Conservation (phyloP, 352 stramenopile species). For the Pythium rishiriense region DNA sequence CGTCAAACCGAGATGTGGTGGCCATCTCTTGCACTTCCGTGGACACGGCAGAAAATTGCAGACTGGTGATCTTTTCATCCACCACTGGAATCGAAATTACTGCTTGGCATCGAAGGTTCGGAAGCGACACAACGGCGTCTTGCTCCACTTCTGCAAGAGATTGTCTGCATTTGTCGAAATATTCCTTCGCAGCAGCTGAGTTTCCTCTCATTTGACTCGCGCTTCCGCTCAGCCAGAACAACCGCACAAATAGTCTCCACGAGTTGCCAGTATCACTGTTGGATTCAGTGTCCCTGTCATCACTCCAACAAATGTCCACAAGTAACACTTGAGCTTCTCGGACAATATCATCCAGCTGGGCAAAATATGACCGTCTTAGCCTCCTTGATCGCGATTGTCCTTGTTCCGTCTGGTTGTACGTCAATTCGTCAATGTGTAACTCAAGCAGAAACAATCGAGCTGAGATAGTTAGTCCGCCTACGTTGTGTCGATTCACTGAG, state of each 20-base stretch:
- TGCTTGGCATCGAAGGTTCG: constrained; percentile 44
- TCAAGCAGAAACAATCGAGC: constrained; percentile 63
- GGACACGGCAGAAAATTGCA: constrained; percentile 62
- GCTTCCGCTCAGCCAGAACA: constrained; percentile 60
- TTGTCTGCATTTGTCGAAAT: constrained; percentile 56
- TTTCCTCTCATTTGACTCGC: constrained; percentile 50
- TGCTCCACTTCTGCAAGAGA: constrained; percentile 7
- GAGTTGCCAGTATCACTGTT: background rate
- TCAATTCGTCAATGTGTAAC: constrained; percentile 50
- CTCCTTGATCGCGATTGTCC: constrained; percentile 7
- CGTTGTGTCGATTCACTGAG: background rate
- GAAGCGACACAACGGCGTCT: constrained; percentile 25
- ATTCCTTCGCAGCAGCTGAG: constrained; percentile 46
- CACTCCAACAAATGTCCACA: constrained; percentile 20
- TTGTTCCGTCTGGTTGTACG: constrained; percentile 28
- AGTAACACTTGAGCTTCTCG: constrained; percentile 24
- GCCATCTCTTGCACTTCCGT: constrained; percentile 48
- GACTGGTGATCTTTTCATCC: constrained; percentile 45
- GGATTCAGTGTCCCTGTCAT: background rate
- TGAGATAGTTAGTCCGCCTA: constrained; percentile 31
- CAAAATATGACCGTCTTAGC: background rate
- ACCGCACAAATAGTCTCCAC: constrained; percentile 28
- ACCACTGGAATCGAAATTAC: constrained; percentile 44
- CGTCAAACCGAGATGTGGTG: constrained; percentile 37
- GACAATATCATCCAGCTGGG: constrained; percentile 22